Conservation (phyloP, 1,284 basidiomycete species). For the Sanghuangporus sanghuang region DNA sequence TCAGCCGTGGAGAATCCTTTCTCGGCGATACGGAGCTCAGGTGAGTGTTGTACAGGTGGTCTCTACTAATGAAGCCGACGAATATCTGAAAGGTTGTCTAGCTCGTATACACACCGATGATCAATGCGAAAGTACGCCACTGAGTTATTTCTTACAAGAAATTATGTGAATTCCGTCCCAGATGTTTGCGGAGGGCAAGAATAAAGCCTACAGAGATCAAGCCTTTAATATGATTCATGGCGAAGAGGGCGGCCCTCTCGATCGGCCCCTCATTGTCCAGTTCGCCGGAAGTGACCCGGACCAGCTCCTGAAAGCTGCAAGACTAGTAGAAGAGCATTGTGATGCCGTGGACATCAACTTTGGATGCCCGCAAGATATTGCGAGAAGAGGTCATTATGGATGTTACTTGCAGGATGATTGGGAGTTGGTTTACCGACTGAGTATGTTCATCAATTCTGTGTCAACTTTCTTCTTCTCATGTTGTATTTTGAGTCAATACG, state of each 20-base stretch:
- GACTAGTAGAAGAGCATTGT: constrained; percentile 67
- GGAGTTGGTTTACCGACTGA: constrained; percentile 77
- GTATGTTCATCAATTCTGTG: constrained; percentile 40
- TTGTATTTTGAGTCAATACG: constrained; percentile 57
- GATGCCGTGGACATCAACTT: constrained; percentile 96
- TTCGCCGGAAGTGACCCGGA: constrained; percentile 92
- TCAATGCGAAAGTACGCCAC: constrained; percentile 74
- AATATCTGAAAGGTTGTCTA: constrained; percentile 27
- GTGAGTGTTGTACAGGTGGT: constrained; percentile 33
- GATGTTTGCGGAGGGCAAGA: constrained; percentile 13
- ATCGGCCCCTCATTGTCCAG: constrained; percentile 89
- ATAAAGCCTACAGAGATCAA: constrained; percentile 14
- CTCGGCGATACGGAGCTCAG: constrained; percentile 79
- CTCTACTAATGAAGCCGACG: neutral
- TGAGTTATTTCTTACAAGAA: neutral
- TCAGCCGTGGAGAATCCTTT: constrained; percentile 89
- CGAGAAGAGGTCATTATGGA: constrained; percentile 83
- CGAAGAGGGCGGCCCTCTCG: constrained; percentile 33
- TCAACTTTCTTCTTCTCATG: neutral
- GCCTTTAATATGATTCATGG: constrained; percentile 13
- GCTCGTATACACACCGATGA: constrained; percentile 96
- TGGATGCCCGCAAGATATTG: constrained; percentile 96
- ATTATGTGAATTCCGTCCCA: neutral
- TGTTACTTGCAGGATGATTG: constrained; percentile 94
- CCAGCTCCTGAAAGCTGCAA: constrained; percentile 71